Base-by-base conservation (phyloP, 805 yeast species). In the Jamesozyma lodderae region DNA sequence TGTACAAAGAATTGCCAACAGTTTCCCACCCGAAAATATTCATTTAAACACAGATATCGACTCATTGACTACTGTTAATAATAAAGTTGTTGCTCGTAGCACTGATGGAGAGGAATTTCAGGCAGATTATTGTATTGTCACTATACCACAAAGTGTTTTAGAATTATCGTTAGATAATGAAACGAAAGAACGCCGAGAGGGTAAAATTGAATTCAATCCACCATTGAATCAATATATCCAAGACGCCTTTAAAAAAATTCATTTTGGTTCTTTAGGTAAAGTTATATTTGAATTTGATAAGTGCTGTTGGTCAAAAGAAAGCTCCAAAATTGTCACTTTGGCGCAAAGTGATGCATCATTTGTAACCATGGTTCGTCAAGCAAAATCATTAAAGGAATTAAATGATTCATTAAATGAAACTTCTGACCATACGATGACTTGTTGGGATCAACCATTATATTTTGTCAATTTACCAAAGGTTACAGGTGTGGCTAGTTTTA, bases 121-220 rank as follows among this genome's bases (percentile, higher is more conserved):
- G 3, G 68, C 77, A 22, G 77, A 81, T 33, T 80, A 75, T 52
- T 63, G 75, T 21, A 67, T 87, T 11, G 81, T 84, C 6, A 77
- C 95, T 0, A 75, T 83, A 4, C 95, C 96, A 0, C 81, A 81
- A 44, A 81, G 88, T 25, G 69, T 81, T 3, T 60, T 86, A 26
- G 73, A 72, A 40, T 49, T 73, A 4, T 57, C 62, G 0, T 42
- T 51, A 2, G 32, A 28, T 2, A 15, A 31, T 3, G 19, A 41
- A 4, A 47, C 50, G 6, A 28, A 37, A 16, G 40, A 37, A 3
- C 10, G 33, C 4, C 32, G 33, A 9, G 20, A 35, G 6, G 78
- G 79, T 4, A 69, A 69, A 14, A 72, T 81, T 21, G 55, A 53
- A 24, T 81, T 84, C 68, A 47, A 42, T 0, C 86, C 87, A 0